These are phyloP conservation scores for Fragaria iinumae DNA, from an alignment of 306 rosid species.

Conservation along the genomic window DNA sequence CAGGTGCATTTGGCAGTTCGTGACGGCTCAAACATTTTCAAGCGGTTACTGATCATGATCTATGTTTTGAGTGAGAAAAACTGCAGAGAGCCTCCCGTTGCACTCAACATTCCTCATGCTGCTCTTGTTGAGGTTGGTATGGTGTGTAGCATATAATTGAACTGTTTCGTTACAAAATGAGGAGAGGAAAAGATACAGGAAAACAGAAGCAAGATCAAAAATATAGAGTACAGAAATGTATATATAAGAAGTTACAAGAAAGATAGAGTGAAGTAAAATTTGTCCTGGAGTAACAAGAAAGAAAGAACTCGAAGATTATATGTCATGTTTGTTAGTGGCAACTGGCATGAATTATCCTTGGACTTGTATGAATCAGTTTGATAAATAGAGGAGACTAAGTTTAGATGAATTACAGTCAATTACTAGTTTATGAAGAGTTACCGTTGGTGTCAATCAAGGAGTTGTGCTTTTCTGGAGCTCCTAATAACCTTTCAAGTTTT, in stretches of 20 bases:
- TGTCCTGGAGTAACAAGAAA: not conserved
- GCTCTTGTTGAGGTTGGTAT: slow-evolving; percentile 85
- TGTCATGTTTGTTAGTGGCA: not conserved
- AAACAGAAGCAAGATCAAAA: not conserved
- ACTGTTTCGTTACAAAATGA: not conserved
- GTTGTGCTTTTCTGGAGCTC: no score
- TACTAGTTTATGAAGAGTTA: not conserved
- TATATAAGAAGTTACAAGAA: not conserved
- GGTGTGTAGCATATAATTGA: slow-evolving; percentile 42
- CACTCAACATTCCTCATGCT: slow-evolving; percentile 75
- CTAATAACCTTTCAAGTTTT: no score
- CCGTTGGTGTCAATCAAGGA: no score
- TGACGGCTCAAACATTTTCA: slow-evolving; percentile 47
- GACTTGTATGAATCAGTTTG: not conserved
- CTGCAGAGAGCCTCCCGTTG: slow-evolving; percentile 60
- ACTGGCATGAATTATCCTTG: not conserved
- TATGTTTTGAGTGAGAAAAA: slow-evolving; percentile 61
- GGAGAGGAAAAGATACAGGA: not conserved
- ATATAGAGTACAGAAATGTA: not conserved
- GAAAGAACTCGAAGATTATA: not conserved
- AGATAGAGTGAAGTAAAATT: not conserved
- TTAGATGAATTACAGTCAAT: no score
- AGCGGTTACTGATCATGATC: slow-evolving; percentile 56
- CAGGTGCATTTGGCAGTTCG: slow-evolving; percentile 63
- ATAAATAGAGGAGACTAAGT: not conserved